A percentile compares a stretch with the other conserved stretches of the same genome.
Evolutionary conservation across 1,139 yeast species (phyloP).

Genomic region (Meyerozyma guilliermondii): DNA sequence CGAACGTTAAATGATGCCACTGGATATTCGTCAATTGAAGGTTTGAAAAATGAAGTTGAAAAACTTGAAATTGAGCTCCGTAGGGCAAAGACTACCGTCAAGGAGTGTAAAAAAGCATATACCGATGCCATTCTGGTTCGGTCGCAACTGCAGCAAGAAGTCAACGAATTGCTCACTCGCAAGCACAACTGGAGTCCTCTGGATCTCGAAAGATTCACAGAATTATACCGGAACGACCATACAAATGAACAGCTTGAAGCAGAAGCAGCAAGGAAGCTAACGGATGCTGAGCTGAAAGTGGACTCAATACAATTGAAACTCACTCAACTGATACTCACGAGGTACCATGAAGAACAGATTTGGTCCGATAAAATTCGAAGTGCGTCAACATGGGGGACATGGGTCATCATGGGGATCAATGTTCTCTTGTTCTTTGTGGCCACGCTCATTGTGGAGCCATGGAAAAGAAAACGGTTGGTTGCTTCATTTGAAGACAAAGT

Average conservation of each 20-base stretch:
- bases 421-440: slow-evolving; percentile 72
- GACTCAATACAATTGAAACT: slow-evolving; percentile 69
- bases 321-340: slow-evolving; percentile 71
- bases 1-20: slow-evolving; percentile 83
- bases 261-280: slow-evolving; percentile 45
- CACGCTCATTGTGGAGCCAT: slow-evolving; percentile 87
- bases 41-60: slow-evolving; percentile 59
- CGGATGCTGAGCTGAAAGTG: slow-evolving; percentile 55
- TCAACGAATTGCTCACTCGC: slow-evolving; percentile 82
- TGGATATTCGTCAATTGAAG: slow-evolving; percentile 82
- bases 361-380: slow-evolving; percentile 97
- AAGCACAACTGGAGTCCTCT: slow-evolving; percentile 74
- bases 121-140: slow-evolving; percentile 61
- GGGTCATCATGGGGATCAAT: slow-evolving; percentile 85
- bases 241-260: slow-evolving; percentile 60
- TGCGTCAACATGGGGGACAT: slow-evolving; percentile 96
- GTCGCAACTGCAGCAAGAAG: slow-evolving; percentile 73
- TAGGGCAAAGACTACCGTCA: slow-evolving; percentile 45
- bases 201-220: slow-evolving; percentile 83
- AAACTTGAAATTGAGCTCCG: slow-evolving; percentile 44
- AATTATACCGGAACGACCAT: slow-evolving; percentile 76
- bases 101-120: slow-evolving; percentile 48
- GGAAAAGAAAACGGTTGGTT: slow-evolving; percentile 81
- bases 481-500: slow-evolving; percentile 81
- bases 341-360: slow-evolving; percentile 95